A percentile compares a stretch with the other conserved stretches of the same genome.
These are phyloP conservation scores for Ochetophila trinervis DNA, from an alignment of 306 rosid species.

Conservation along the genomic window DNA sequence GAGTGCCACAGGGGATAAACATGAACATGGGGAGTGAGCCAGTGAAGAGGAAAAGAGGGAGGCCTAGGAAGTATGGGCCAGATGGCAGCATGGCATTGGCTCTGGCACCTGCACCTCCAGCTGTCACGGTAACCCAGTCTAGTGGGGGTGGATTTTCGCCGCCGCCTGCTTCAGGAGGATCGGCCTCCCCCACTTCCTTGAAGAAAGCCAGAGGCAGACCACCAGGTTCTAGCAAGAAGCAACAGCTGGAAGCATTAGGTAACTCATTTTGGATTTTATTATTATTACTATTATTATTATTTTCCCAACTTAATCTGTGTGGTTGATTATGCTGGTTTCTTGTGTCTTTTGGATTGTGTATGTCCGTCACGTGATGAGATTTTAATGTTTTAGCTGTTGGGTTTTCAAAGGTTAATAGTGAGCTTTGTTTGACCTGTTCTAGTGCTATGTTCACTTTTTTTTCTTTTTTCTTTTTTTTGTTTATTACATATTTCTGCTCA, in stretches of 20 bases:
- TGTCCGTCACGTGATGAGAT: not conserved
- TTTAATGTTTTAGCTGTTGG: slow-evolving; percentile 2
- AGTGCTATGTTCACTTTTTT: not conserved
- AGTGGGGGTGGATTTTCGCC: slow-evolving; percentile 38
- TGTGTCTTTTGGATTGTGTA: not conserved
- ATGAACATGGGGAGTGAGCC: slow-evolving; percentile 38
- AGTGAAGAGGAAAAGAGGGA: slow-evolving; percentile 66
- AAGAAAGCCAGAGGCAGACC: slow-evolving; percentile 78
- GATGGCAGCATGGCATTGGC: slow-evolving; percentile 54
- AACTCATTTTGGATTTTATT: not conserved
- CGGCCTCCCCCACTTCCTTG: slow-evolving; percentile 32
- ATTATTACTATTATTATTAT: not conserved
- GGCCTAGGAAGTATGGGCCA: slow-evolving; percentile 75
- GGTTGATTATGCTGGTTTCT: not conserved
- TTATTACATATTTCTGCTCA: no score
- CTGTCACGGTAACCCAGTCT: slow-evolving; percentile 15
- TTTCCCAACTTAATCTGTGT: not conserved
- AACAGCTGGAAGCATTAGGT: slow-evolving; percentile 42
- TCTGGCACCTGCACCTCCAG: slow-evolving; percentile 29
- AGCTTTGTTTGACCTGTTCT: slow-evolving; percentile 16
- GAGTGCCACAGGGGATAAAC: slow-evolving; percentile 25
- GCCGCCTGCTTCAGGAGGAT: slow-evolving; percentile 28
- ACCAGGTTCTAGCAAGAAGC: slow-evolving; percentile 62
- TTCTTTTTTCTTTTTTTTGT: not conserved
- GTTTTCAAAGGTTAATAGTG: not conserved